Conservation (phyloP, 805 yeast species). For the Spathaspora gorwiae region DNA sequence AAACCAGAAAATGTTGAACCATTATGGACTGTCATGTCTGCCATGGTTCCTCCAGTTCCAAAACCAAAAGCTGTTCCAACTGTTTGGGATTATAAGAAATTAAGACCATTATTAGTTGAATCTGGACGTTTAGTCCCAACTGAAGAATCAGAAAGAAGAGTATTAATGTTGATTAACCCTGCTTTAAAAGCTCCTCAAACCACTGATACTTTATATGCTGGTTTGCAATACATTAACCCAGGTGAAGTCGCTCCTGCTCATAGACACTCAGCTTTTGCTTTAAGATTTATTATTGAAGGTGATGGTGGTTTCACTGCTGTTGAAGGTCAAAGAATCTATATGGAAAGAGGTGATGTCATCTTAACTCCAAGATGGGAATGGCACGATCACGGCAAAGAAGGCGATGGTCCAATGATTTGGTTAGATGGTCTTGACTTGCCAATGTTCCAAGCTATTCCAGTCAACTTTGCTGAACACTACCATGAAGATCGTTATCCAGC, state of each 20-base stretch:
- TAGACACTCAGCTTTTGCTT: slow-evolving; percentile 11
- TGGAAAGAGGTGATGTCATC: slow-evolving; percentile 11
- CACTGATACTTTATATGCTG: slow-evolving; percentile 12
- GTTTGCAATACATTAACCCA: slow-evolving; percentile 10
- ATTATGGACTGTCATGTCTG: slow-evolving; percentile 11
- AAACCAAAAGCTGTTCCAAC: slow-evolving; percentile 10
- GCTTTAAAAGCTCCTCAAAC: slow-evolving; percentile 11
- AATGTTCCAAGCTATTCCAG: slow-evolving; percentile 11
- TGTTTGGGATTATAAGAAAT: slow-evolving; percentile 8
- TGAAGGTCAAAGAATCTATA: slow-evolving; percentile 9
- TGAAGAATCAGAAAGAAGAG: slow-evolving; percentile 12
- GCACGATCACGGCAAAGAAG: slow-evolving; percentile 13
- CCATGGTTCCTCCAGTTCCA: slow-evolving; percentile 11
- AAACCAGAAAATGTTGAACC: slow-evolving; percentile 10
- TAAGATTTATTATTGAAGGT: slow-evolving; percentile 11
- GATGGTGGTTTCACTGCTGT: slow-evolving; percentile 11
- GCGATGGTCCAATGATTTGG: slow-evolving; percentile 9
- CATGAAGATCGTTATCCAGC: slow-evolving; percentile 8
- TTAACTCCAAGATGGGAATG: slow-evolving; percentile 10
- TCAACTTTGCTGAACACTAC: slow-evolving; percentile 11
- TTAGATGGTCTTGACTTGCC: slow-evolving; percentile 12
- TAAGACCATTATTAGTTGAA: slow-evolving; percentile 9
- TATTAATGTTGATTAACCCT: slow-evolving; percentile 11
- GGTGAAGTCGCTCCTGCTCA: slow-evolving; percentile 14
- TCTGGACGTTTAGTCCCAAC: slow-evolving; percentile 11